Evolutionary conservation across 2,329 filamentous ascomycete genomes (phyloP).

Genomic region (Blastomyces percursus): DNA sequence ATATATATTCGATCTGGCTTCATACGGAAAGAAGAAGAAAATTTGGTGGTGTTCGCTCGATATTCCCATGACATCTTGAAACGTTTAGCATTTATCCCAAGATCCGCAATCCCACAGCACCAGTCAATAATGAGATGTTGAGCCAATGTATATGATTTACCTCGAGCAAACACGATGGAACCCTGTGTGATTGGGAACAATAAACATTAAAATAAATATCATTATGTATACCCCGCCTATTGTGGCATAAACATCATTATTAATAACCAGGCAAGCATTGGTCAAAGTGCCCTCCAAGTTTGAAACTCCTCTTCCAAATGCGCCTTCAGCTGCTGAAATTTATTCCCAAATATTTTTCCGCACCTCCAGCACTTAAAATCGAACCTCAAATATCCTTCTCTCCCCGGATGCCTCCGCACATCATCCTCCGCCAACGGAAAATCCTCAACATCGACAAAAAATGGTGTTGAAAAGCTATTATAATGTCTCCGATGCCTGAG

Average conservation of each 20-base stretch:
- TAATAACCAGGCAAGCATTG: background rate
- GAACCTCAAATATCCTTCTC: slow-evolving; percentile 48
- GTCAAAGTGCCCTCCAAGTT: slow-evolving; percentile 49
- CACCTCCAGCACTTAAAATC: slow-evolving; percentile 82
- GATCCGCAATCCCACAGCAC: background rate
- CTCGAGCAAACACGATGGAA: background rate
- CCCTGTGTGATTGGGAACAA: background rate
- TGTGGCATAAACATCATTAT: background rate
- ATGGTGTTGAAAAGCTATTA: slow-evolving; percentile 77
- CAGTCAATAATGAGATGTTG: background rate
- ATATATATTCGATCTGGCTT: background rate
- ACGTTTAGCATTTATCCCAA: background rate
- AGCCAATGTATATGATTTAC: background rate
- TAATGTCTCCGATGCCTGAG: slow-evolving; percentile 81
- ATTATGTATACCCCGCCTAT: background rate
- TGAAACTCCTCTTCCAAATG: slow-evolving; percentile 68
- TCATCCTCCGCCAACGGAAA: slow-evolving; percentile 65
- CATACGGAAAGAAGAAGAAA: background rate
- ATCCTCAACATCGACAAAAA: slow-evolving; percentile 66
- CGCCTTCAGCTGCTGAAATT: slow-evolving; percentile 60
- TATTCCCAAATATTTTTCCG: slow-evolving; percentile 58
- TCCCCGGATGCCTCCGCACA: slow-evolving; percentile 46
- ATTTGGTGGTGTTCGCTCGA: background rate
- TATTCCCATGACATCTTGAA: background rate
- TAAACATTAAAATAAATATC: background rate